A percentile compares a stretch with the other conserved stretches of the same genome.
Evolutionary conservation across 2,329 filamentous ascomycete genomes (phyloP).

Genomic region (Pleomassaria siparia): DNA sequence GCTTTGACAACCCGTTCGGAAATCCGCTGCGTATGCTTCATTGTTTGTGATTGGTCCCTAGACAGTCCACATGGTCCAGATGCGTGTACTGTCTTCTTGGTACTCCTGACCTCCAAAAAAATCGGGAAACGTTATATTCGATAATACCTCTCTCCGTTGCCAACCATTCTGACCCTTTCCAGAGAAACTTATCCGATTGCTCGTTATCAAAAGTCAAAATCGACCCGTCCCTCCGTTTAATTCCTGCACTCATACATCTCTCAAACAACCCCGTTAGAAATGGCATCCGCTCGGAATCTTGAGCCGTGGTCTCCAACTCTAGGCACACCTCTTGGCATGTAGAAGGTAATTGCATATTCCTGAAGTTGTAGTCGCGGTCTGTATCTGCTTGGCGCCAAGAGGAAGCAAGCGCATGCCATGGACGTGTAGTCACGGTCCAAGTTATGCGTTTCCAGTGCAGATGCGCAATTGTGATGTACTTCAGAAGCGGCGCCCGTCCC

Average conservation of each 20-base stretch:
- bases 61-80: constrained; percentile 25
- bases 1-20: background rate
- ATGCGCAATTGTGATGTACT: constrained; percentile 16
- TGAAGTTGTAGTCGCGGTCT: no score
- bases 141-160: constrained; percentile 12
- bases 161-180: background rate
- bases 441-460: constrained; percentile 25
- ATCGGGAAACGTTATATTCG: no score
- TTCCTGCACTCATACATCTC: no score
- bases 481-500: constrained; percentile 5
- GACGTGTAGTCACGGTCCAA: constrained; percentile 16
- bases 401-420: constrained; percentile 4
- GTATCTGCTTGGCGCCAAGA: no score
- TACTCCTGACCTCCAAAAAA: constrained; percentile 24
- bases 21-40: no score
- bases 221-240: no score
- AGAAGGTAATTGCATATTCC: constrained; percentile 9
- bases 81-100: constrained; percentile 25
- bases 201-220: no score
- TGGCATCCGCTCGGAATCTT: no score
- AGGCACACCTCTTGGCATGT: constrained; percentile 28
- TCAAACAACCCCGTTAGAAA: no score
- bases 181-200: constrained; percentile 12
- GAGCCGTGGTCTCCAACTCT: no score
- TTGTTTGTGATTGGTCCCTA: no score